Base-by-base conservation (phyloP, 2,329 filamentous ascomycete genomes). In the Aaosphaeria arxii region DNA sequence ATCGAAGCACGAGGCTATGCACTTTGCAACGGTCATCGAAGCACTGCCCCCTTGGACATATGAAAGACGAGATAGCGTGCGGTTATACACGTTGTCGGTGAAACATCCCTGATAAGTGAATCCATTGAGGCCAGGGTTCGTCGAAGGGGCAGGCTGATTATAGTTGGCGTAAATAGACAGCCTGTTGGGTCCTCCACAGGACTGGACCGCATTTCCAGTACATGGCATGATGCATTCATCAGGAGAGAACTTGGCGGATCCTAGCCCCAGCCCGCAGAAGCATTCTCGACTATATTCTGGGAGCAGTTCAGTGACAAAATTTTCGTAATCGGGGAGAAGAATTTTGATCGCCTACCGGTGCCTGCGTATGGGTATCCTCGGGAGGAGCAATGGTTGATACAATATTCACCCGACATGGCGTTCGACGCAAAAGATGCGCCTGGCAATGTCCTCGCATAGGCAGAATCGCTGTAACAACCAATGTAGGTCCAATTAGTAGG, bases 251-350 rank as follows among this genome's bases (percentile, higher is more conserved):
- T 39, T 45, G 45, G 45, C 41, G 41, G 47, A 55, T 46, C 60
- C 60, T n/a, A 74, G 58, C 2, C 64, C 64, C 36, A 63, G 63
- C 44, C 71, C 66, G 59, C 74, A 77, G 54, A 71, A 64, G 51
- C 60, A 61, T 49, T 63, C 60, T 13, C 45, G 32, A 11, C 52
- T 45, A 46, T 63, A 61, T 46, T 63, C 59, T 36, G n/a, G n/a
- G 4, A 9, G 7, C 33, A n/a, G 33, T 9, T 36, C 33, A 36
- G 33, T n/a, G n/a, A 36, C n/a, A 9, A 9, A n/a, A 9, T 9
- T 4, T 3, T 36, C n/a, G 7, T 9, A 36, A 36, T 36, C 7
- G 2, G 33, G 7, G 9, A 36, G 33, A 36, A n/a, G 33, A 24
- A 24, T 24, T 24, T 24, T 3, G 17, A 24, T 24, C n/a, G 33